Percentiles rank a stretch among this genome's conserved stretches.
Evolutionary conservation across 2,329 filamentous ascomycete genomes (phyloP).

Genomic region (Fusarium phyllophilum): DNA sequence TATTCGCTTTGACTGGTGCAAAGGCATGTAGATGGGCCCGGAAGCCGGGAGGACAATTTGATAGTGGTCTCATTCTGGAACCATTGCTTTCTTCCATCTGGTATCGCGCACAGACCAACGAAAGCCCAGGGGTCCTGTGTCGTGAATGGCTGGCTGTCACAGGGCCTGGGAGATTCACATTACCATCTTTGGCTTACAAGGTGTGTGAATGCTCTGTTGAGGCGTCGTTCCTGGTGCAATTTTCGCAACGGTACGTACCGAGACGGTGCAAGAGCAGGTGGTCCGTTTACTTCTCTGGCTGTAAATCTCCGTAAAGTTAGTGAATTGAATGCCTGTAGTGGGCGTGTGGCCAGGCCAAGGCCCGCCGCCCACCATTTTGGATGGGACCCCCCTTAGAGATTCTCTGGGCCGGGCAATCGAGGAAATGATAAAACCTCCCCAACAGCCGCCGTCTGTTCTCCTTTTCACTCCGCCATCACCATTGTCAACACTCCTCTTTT

Average conservation of each 20-base stretch:
- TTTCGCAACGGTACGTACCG: conserved; percentile 21
- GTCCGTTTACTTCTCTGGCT: conserved; percentile 7
- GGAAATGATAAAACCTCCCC: conserved; percentile 48
- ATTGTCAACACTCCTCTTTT: conserved; percentile 30
- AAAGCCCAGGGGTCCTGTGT: conserved; percentile 32
- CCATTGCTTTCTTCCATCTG: conserved; percentile 41
- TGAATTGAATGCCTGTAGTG: conserved; percentile 1
- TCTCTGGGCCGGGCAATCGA: conserved; percentile 36
- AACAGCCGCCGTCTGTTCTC: conserved; percentile 41
- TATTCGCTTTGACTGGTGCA: conserved; percentile 28
- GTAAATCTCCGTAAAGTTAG: conserved; percentile 24
- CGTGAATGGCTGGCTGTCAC: conserved; percentile 22
- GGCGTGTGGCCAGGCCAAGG: conserved; percentile 21
- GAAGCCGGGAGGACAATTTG: conserved; percentile 47
- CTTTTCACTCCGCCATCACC: conserved; percentile 39
- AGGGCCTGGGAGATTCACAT: conserved; percentile 39
- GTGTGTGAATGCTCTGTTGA: conserved; percentile 18
- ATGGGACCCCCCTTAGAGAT: conserved; percentile 30
- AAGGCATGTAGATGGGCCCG: conserved; percentile 36
- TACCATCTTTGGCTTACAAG: conserved; percentile 3
- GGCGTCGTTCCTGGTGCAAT: conserved; percentile 16
- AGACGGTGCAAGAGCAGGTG: conserved; percentile 3
- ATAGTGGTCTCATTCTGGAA: conserved; percentile 52
- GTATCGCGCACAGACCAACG: conserved; percentile 30
- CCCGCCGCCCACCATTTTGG: conserved; percentile 30